phyloP scores from a whole-genome alignment of 2,329 filamentous ascomycete species.

The Septoria petroselini region DNA sequence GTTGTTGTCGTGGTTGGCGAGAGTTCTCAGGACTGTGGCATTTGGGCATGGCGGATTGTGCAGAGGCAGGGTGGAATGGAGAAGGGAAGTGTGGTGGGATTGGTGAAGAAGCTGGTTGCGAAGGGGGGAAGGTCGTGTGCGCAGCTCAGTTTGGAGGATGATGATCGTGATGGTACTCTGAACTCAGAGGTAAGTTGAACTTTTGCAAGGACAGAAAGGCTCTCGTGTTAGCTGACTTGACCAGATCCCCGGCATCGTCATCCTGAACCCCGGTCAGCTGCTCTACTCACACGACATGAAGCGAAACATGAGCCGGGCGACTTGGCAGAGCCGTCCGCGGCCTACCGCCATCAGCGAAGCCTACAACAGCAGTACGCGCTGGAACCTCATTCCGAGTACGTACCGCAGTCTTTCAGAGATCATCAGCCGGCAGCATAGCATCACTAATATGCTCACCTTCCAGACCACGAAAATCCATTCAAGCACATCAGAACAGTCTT shows the following conservation, averaged over 20 bases:
- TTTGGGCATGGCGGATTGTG: constrained; percentile 68
- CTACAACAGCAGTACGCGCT: constrained; percentile 49
- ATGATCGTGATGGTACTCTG: neutral
- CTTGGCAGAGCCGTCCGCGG: constrained; percentile 57
- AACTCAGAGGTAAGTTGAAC: neutral
- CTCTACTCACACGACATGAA: constrained; percentile 68
- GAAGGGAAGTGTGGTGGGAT: constrained; percentile 65
- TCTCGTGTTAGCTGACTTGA: constrained; percentile 11
- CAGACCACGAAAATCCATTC: constrained; percentile 53
- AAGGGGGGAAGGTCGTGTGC: constrained; percentile 1
- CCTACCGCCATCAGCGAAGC: constrained; percentile 60
- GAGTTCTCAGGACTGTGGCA: constrained; percentile 65
- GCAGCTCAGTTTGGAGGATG: neutral
- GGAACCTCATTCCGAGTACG: constrained; percentile 57
- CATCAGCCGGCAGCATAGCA: too few relatives aligned
- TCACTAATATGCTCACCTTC: neutral
- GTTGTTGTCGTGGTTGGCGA: constrained; percentile 75
- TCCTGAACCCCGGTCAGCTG: constrained; percentile 75
- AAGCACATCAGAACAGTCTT: constrained; percentile 69
- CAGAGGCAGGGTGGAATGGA: constrained; percentile 64
- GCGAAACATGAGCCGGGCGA: constrained; percentile 57
- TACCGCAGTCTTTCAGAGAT: neutral
- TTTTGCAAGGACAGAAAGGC: neutral
- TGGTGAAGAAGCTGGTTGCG: constrained; percentile 51
- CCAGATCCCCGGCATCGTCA: constrained; percentile 59